These are phyloP conservation scores for Cucurbita moschata DNA, from an alignment of 306 rosid genomes.

Conservation along the genomic window DNA sequence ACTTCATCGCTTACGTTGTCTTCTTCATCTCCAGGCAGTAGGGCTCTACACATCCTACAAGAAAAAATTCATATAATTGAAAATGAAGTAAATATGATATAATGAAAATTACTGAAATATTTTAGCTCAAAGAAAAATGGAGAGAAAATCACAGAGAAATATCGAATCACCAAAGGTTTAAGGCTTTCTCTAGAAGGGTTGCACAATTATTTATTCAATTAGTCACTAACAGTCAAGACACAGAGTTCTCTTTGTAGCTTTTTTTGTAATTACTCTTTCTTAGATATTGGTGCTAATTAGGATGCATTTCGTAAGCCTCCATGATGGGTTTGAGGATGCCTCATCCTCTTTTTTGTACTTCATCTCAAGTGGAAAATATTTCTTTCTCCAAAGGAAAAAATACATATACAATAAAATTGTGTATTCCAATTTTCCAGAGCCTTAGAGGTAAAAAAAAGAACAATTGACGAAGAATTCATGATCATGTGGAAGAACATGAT, in stretches of 20 bases:
- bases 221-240: background rate
- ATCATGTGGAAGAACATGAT: background rate
- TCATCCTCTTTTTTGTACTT: background rate
- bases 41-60: constrained; percentile 81
- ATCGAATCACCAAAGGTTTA: background rate
- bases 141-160: background rate
- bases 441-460: background rate
- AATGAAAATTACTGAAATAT: background rate
- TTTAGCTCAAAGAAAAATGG: background rate
- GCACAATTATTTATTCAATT: background rate
- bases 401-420: background rate
- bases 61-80: background rate
- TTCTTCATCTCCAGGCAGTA: constrained; percentile 93
- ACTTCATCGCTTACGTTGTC: constrained; percentile 59
- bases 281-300: background rate
- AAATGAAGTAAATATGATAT: background rate
- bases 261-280: background rate
- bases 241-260: background rate
- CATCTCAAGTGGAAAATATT: background rate
- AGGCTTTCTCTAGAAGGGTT: background rate
- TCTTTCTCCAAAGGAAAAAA: background rate
- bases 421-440: background rate
- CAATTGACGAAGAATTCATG: background rate
- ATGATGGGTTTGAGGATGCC: background rate
- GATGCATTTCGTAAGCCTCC: background rate